phyloP scores from a whole-genome alignment of 148 eudicot species.

The Heliamphora exappendiculata region DNA sequence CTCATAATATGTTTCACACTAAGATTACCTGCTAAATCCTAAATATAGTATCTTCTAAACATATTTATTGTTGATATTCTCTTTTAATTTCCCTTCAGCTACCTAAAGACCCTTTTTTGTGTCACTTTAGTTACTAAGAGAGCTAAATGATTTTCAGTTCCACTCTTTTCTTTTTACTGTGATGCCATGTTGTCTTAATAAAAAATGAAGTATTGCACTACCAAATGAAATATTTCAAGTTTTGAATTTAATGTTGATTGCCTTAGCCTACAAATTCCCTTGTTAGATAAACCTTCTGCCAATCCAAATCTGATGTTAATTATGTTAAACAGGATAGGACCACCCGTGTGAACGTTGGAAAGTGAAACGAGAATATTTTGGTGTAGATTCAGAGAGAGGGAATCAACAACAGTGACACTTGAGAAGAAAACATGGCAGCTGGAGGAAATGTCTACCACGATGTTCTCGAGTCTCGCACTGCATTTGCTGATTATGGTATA shows the following conservation, averaged over 20 bases:
- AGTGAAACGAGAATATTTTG: slow-evolving; percentile 4
- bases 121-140: neutral
- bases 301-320: neutral
- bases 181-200: neutral
- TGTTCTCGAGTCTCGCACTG: slow-evolving; percentile 26
- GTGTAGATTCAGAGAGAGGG: slow-evolving; percentile 5
- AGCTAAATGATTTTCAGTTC: neutral
- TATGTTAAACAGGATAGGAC: neutral
- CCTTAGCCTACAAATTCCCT: neutral
- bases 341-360: neutral
- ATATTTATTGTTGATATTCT: neutral
- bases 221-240: neutral
- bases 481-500: slow-evolving; percentile 29
- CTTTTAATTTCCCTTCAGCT: neutral
- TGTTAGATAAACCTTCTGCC: neutral
- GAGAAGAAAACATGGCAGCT: slow-evolving; percentile 35
- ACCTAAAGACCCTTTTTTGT: too few species aligned
- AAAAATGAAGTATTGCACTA: neutral
- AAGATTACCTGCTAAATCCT: neutral
- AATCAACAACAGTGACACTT: neutral
- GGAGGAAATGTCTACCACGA: slow-evolving; percentile 32
- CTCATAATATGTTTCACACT: neutral
- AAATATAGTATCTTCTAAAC: neutral
- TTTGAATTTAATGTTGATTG: neutral
- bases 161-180: neutral